These are phyloP conservation scores for Globisporangium cederbergense DNA, from an alignment of 352 stramenopile species.

Conservation along the genomic window DNA sequence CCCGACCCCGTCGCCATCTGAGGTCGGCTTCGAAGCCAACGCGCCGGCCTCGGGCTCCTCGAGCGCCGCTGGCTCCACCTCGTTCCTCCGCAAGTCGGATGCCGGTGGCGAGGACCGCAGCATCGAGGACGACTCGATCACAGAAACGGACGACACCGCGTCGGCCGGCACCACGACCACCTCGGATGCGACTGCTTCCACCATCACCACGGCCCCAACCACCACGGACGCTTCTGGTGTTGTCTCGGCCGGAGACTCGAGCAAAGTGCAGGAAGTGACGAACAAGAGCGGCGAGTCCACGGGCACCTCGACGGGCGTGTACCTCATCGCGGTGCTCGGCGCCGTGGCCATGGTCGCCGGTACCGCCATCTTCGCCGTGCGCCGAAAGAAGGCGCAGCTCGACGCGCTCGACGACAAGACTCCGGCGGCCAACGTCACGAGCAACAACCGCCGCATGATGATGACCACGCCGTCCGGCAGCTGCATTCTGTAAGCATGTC, in stretches of 20 bases:
- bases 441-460: slow-evolving; percentile 29
- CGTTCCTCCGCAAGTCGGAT: neutral
- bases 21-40: slow-evolving; percentile 13
- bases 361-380: slow-evolving; percentile 42
- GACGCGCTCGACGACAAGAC: slow-evolving; percentile 62
- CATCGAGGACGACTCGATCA: slow-evolving; percentile 14
- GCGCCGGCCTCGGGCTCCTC: neutral
- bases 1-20: slow-evolving; percentile 17
- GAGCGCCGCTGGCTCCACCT: slow-evolving; percentile 1
- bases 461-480: slow-evolving; percentile 48
- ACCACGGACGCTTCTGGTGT: neutral
- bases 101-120: slow-evolving; percentile 15
- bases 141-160: neutral
- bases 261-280: slow-evolving; percentile 12
- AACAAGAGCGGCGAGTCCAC: neutral
- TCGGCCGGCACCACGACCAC: too few relatives aligned
- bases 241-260: neutral
- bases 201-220: slow-evolving; percentile 6
- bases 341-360: slow-evolving; percentile 23
- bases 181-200: neutral
- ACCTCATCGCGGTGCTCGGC: slow-evolving; percentile 17
- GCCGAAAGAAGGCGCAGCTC: slow-evolving; percentile 54
- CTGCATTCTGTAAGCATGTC: slow-evolving; percentile 34
- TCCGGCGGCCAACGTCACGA: slow-evolving; percentile 21
- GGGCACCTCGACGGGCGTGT: slow-evolving; percentile 20